Base-by-base conservation (phyloP, 1,284 basidiomycete genomes). In the Bondarzewia mesenterica region DNA sequence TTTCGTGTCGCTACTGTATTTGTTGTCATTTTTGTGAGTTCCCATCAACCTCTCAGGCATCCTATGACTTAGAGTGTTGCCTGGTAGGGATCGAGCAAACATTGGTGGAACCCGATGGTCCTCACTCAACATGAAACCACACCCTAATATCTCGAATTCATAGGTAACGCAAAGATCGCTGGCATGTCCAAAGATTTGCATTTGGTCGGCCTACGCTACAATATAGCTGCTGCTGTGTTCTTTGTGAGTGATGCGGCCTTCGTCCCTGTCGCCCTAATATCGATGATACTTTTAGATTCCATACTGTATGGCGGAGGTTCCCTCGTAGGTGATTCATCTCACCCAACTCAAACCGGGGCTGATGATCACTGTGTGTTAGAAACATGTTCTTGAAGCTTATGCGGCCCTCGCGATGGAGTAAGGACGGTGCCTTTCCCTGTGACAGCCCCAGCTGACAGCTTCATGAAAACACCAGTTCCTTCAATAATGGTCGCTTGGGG, bases 1-100 rank as follows among this genome's bases (percentile, higher is more conserved):
- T 3, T 66, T 75, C 27, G 67, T 78, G 37, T 71, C 74, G 6
- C 57, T 82, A 22, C 64, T 85, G n/a, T 83, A 83, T 58, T 68
- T 85, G 37, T 69, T 77, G 48, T 77, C 71, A 2, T 78, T 77
- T 57, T 56, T 77, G 76, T 78, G 54, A 60, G 75, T 40, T 40
- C 15, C 2, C 22, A 21, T 42, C 20, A 12, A 21, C 39, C 5
- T 15, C n/a, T 15, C 35, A 21, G 21, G 15, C 25, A 23, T 25
- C 25, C 32, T n/a, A 29, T 18, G 15, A 7, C 2, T 23, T 22
- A 3, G 14, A 18, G 8, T 4, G 7, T 4, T n/a, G n/a, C n/a
- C 15, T 27, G n/a, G 14, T 42, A 71, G 66, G 26, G 69, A 68
- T 49, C 69, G 66, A 29, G 53, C 56, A 5, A 68, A 68, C 52